Conservation (phyloP, 1,139 yeast species). For the Hemisphaericaspora subhashii region DNA sequence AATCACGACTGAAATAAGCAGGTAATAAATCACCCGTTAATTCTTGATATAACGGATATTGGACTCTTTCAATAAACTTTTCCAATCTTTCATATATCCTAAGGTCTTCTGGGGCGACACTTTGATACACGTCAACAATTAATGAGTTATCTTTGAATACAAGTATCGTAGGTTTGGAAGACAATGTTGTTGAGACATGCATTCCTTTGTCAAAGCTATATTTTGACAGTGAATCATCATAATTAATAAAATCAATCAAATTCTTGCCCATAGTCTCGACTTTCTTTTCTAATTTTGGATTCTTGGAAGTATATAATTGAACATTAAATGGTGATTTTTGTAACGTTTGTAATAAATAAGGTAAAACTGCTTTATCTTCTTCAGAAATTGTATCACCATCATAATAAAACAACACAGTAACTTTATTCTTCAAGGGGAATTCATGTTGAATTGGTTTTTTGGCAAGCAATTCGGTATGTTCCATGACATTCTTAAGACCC, state of each 20-base stretch:
- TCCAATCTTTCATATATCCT: slow-evolving; percentile 49
- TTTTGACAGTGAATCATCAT: slow-evolving; percentile 29
- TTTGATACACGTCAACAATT: slow-evolving; percentile 53
- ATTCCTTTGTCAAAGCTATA: slow-evolving; percentile 42
- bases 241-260: slow-evolving; percentile 42
- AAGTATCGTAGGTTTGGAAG: slow-evolving; percentile 61
- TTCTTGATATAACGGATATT: slow-evolving; percentile 53
- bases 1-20: slow-evolving; percentile 27
- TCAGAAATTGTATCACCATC: slow-evolving; percentile 50
- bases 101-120: slow-evolving; percentile 62
- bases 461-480: slow-evolving; percentile 34
- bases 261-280: slow-evolving; percentile 44
- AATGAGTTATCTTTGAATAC: slow-evolving; percentile 58
- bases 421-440: slow-evolving; percentile 43
- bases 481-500: slow-evolving; percentile 43
- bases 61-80: slow-evolving; percentile 47
- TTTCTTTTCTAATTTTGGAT: slow-evolving; percentile 40
- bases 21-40: slow-evolving; percentile 42
- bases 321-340: slow-evolving; percentile 57
- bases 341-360: slow-evolving; percentile 58
- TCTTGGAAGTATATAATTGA: slow-evolving; percentile 52
- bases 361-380: slow-evolving; percentile 63
- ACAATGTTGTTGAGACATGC: slow-evolving; percentile 50
- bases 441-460: slow-evolving; percentile 31
- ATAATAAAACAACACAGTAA: slow-evolving; percentile 55